These are phyloP conservation scores for Schizothecium vesticola DNA, from an alignment of 495 filamentous ascomycete species.

Conservation along the genomic window DNA sequence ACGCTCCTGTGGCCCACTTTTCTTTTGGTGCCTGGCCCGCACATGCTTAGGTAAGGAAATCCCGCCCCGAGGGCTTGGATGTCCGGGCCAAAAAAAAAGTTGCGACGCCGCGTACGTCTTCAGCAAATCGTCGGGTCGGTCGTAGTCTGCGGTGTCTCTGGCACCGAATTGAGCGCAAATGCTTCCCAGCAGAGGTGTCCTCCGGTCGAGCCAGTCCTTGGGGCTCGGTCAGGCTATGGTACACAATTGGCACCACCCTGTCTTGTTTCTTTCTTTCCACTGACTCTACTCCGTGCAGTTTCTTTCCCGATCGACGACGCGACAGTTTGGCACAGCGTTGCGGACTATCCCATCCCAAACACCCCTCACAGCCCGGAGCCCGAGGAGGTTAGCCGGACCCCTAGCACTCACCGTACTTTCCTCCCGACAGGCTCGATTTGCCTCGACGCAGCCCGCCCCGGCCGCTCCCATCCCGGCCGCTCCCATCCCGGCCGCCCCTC, in stretches of 20 bases:
- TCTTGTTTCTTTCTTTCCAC: not conserved
- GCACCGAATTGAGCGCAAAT: constrained; percentile 30
- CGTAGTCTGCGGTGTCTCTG: not conserved
- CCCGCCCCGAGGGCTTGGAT: not conserved
- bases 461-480: constrained; percentile 3
- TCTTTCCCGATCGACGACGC: constrained; percentile 11
- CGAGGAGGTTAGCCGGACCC: constrained; percentile 19
- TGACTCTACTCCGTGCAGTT: constrained; percentile 14
- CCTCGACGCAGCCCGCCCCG: constrained; percentile 25
- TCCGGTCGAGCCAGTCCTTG: constrained; percentile 37
- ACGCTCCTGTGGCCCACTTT: not conserved
- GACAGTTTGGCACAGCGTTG: constrained; percentile 29
- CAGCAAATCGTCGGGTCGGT: not conserved
- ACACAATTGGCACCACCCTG: constrained; percentile 6
- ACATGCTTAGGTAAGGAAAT: not conserved
- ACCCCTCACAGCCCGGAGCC: not conserved
- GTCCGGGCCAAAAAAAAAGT: constrained; percentile 13
- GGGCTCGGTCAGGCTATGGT: constrained; percentile 32
- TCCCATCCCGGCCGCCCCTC: not conserved
- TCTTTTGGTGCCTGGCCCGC: not conserved
- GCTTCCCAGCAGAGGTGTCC: constrained; percentile 50
- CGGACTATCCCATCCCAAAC: constrained; percentile 9
- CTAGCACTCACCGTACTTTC: constrained; percentile 9
- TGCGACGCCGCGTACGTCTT: not conserved
- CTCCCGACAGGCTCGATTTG: constrained; percentile 26